phyloP scores from a whole-genome alignment of 768 basidiomycete genomes.

The Mycena floridula region DNA sequence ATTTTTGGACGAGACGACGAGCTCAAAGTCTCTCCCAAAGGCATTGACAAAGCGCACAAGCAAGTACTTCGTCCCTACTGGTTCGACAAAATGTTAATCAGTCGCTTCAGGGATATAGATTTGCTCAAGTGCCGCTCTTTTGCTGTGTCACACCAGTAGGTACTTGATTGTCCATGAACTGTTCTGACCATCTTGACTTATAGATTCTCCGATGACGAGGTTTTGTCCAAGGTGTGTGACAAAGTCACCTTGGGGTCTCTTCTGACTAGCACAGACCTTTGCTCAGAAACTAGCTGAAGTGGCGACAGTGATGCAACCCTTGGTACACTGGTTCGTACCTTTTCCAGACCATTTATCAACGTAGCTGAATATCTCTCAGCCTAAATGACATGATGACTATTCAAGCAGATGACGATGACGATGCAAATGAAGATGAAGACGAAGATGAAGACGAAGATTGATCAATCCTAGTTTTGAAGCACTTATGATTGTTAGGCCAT shows the following conservation, averaged over 20 bases:
- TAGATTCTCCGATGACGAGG: slow-evolving; percentile 75
- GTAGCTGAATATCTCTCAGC: slow-evolving; percentile 22
- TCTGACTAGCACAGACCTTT: too few species aligned
- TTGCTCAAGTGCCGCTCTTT: slow-evolving; percentile 80
- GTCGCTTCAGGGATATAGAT: slow-evolving; percentile 71
- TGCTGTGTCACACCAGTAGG: slow-evolving; percentile 58
- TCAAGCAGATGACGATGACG: slow-evolving; percentile 10
- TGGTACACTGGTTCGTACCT: slow-evolving; percentile 63
- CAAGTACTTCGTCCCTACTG: slow-evolving; percentile 22
- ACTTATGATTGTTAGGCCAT: too few species aligned
- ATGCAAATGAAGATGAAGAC: slow-evolving; percentile 7
- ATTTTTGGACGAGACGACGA: slow-evolving; percentile 88
- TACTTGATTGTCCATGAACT: slow-evolving; percentile 12
- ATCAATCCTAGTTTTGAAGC: too few species aligned
- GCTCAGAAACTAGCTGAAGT: slow-evolving; percentile 52
- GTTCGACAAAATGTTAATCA: not conserved
- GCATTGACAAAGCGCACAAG: slow-evolving; percentile 78
- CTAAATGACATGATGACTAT: slow-evolving; percentile 48
- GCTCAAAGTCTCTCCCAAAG: slow-evolving; percentile 89
- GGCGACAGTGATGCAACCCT: slow-evolving; percentile 54
- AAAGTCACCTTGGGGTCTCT: too few species aligned
- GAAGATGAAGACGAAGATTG: too few species aligned
- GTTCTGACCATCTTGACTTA: slow-evolving; percentile 9
- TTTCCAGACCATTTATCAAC: not conserved
- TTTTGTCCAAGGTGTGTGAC: slow-evolving; percentile 52